Evolutionary conservation across 2,329 filamentous ascomycete genomes (phyloP), one percentile per base, ranked within the genome.

Genomic region (Dichotomopilus funicola): DNA sequence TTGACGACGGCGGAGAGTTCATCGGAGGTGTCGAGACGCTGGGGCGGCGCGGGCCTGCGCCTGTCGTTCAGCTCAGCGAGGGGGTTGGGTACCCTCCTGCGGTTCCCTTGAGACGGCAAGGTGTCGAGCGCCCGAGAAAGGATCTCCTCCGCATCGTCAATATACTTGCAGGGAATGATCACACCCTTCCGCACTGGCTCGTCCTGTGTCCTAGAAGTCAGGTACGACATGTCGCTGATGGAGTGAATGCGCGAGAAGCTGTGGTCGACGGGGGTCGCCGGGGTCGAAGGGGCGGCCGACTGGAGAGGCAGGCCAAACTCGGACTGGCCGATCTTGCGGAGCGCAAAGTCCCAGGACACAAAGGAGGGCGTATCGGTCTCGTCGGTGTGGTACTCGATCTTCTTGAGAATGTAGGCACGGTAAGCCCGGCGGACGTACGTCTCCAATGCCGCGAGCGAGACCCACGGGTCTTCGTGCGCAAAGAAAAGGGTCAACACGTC

Each of bases 401-500:
- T 79, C 79, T 95, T 91, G 51, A 99, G 78, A 58, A 88, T 86
- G 74, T 99, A 99, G 1, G 94, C 94, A 78, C 94, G 89, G 77
- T 99, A 99, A 11, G 94, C 91, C 61, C 94, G 89, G 66, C 94
- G 91, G 60, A 96, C 86, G 71, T 99, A 99, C 49, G 97, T 91
- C 71, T 99, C 94, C 4, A 99, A 82, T 48, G 94, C 90, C 57
- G 94, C 94, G 59, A 96, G 78, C 6, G 89, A 89, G 35, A 99
- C 92, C 89, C 91, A 97, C 10, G 90, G 86, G 68, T 99, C 94
- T 43, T 89, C 83, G 73, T 99, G 91, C 37, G 86, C 88, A 69
- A 99, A 99, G 83, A 99, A 99, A 56, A 90, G 85, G 6, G 92
- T 88, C 62, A 99, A 74, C 13, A 99, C 94, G 68, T 99, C 94